phyloP scores from a whole-genome alignment of 2,329 filamentous ascomycete genomes.

The Phialemoniopsis sp. region DNA sequence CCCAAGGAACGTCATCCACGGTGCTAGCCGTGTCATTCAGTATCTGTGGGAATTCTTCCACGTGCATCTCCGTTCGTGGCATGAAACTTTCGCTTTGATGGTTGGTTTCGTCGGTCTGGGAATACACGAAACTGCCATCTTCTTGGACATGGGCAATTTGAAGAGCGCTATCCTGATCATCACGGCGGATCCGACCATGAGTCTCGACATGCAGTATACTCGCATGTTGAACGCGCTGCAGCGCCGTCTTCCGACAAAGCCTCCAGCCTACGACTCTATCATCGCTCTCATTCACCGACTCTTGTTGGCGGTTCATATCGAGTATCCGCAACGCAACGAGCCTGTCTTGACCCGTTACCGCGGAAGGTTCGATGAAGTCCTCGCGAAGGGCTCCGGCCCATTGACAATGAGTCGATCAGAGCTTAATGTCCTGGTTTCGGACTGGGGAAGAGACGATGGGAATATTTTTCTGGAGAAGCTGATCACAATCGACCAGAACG shows the following conservation, averaged over 20 bases:
- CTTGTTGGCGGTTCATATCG: slow-evolving; percentile 14
- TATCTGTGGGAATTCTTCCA: slow-evolving; percentile 62
- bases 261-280: slow-evolving; percentile 48
- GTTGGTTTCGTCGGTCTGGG: slow-evolving; percentile 62
- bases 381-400: slow-evolving; percentile 1
- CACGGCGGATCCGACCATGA: slow-evolving; percentile 49
- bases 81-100: slow-evolving; percentile 71
- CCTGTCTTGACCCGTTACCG: too few relatives aligned
- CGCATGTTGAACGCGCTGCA: slow-evolving; percentile 49
- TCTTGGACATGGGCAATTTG: slow-evolving; percentile 61
- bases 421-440: slow-evolving; percentile 9
- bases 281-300: slow-evolving; percentile 45
- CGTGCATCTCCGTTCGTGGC: slow-evolving; percentile 61
- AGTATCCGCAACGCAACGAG: too few relatives aligned
- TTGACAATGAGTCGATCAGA: slow-evolving; percentile 13
- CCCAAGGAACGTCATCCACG: slow-evolving; percentile 22
- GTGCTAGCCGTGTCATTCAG: slow-evolving; percentile 43
- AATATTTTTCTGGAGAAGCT: slow-evolving; percentile 65
- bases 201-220: slow-evolving; percentile 49
- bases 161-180: slow-evolving; percentile 55
- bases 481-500: slow-evolving; percentile 57
- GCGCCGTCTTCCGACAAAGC: slow-evolving; percentile 43
- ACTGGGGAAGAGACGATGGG: slow-evolving; percentile 14
- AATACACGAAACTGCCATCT: slow-evolving; percentile 46
- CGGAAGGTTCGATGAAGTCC: not conserved